Conservation (phyloP, 495 filamentous ascomycete genomes). For the Aspergillus sparsus region DNA sequence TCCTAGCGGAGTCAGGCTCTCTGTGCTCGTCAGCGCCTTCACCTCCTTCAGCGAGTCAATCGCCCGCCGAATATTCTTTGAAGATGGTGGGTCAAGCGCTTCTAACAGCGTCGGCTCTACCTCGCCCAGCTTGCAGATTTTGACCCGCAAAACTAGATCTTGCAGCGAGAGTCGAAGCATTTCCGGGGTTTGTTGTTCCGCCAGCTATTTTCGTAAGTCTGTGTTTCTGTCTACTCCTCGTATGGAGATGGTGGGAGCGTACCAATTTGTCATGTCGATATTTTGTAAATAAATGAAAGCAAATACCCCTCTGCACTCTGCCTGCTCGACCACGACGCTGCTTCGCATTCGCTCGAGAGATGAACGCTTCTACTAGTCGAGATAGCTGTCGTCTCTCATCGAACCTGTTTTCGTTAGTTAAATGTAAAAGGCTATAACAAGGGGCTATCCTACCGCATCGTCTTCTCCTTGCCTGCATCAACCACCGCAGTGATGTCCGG, state of each 20-base stretch:
- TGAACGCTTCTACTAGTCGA: conserved; percentile 85
- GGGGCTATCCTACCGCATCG: conserved; percentile 62
- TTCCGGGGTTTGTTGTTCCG: conserved; percentile 90
- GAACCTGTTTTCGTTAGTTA: conserved; percentile 49
- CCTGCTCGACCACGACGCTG: conserved; percentile 92
- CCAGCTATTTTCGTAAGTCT: conserved; percentile 52
- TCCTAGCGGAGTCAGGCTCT: conserved; percentile 86
- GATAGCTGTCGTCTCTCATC: conserved; percentile 91
- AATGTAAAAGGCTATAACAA: neutral
- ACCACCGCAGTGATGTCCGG: conserved; percentile 95
- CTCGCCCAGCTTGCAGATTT: conserved; percentile 90
- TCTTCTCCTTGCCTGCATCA: conserved; percentile 92
- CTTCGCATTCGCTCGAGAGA: conserved; percentile 91
- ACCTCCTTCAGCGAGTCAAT: conserved; percentile 93
- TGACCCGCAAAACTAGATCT: conserved; percentile 92
- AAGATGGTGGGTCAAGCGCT: conserved; percentile 84
- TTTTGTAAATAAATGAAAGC: conserved; percentile 93
- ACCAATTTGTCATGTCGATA: conserved; percentile 71
- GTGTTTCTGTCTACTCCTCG: neutral
- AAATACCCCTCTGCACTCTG: conserved; percentile 91
- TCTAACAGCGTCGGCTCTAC: conserved; percentile 88
- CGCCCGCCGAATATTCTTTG: conserved; percentile 87
- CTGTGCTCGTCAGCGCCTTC: conserved; percentile 75
- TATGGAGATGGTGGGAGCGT: conserved; percentile 9
- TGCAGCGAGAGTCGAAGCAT: conserved; percentile 92